Evolutionary conservation across 2,329 filamentous ascomycete species (phyloP), one percentile per base, ranked within the genome.

Genomic region (Stemphylium lycopersici): DNA sequence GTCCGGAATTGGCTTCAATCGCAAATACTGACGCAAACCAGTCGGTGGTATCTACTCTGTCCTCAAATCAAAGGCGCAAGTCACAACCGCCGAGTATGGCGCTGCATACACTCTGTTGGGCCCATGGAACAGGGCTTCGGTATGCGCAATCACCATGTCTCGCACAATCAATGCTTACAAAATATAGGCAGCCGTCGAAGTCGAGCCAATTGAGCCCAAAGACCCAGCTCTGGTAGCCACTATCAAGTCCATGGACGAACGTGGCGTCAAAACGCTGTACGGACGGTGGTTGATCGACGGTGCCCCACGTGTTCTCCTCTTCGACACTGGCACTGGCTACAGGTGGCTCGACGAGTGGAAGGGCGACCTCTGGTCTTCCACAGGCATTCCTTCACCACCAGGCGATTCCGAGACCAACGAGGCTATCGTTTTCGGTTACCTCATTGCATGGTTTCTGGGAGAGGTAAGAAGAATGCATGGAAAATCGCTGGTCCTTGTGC

Each of bases 11-110:
- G 31, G n/a, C 22, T 8, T 34, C 22, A 42, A n/a, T 40, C 32
- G 24, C 45, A 45, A 26, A 29, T 29, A 33, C 61, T 70, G 54
- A 72, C 55, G 12, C n/a, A 11, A 39, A 52, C 34, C 64, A 96
- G 95, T 99, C 58, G 95, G 95, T 72, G 95, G 95, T 69, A 99
- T 99, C 79, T 99, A 99, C 83, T 98, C 93, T 13, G 95, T 99
- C 63, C 88, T 99, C 79, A 99, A 99, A 79, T 99, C 95, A 58
- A 99, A 99, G 79, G 93, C 95, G 33, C 93, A 95, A 45, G 95
- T 98, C 58, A 98, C 95, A 38, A 97, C 93, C 0, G 92, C 92
- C 58, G 95, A 99, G 78, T 99, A 98, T 95, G 95, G 95, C 77
- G 92, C 96, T 56, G 87, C 91, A 64, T 99, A 99, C 78, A 96